These are phyloP conservation scores for Medicago truncatula DNA, from an alignment of 306 rosid genomes.

Conservation along the genomic window DNA sequence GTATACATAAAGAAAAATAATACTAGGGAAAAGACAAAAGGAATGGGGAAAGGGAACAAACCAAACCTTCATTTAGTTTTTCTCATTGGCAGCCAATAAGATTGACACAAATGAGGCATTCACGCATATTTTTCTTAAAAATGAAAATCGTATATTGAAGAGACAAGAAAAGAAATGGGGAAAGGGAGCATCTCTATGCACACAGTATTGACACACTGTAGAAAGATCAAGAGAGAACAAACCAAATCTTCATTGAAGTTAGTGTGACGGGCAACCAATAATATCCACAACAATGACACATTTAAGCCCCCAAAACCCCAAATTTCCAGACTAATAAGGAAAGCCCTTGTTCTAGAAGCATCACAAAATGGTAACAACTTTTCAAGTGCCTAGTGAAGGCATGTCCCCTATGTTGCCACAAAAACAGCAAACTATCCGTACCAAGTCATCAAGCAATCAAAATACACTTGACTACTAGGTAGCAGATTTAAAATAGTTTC, in stretches of 20 bases:
- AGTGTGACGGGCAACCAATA: constrained; percentile 23
- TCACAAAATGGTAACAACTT: constrained; percentile 15
- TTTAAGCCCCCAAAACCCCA: constrained; percentile 9
- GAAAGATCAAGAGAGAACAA: constrained; percentile 16
- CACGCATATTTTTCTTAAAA: background rate
- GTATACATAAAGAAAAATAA: background rate
- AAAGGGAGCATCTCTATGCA: background rate
- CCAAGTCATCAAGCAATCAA: background rate
- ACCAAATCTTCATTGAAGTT: background rate
- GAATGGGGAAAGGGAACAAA: constrained; percentile 13
- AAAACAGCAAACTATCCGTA: background rate
- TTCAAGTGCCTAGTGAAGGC: background rate
- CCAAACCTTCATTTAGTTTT: background rate
- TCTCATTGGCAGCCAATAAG: constrained; percentile 10
- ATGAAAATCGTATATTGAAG: background rate
- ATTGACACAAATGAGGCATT: background rate
- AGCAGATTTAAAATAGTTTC: constrained; percentile 17
- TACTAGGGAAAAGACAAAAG: constrained; percentile 11
- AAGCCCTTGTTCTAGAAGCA: background rate
- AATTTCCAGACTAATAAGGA: background rate
- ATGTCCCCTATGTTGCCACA: background rate
- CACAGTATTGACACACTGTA: background rate
- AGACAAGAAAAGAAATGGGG: constrained; percentile 19
- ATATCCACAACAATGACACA: constrained; percentile 1
- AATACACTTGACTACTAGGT: background rate